Evolutionary conservation across 148 eudicot species (phyloP).

Genomic region (Camellia lanceoleosa): DNA sequence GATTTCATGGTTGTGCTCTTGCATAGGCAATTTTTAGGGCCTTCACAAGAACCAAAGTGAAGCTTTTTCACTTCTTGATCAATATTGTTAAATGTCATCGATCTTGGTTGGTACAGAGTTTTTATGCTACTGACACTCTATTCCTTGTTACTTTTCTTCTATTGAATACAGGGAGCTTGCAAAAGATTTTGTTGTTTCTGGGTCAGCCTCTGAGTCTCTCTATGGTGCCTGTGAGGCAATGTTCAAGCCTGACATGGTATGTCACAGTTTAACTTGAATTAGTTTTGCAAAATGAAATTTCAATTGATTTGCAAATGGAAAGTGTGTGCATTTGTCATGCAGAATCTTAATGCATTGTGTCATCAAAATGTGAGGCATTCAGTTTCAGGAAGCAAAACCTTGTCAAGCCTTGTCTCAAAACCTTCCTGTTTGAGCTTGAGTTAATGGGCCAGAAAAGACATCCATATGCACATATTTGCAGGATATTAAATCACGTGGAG

Average conservation of each 20-base stretch:
- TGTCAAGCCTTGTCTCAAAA: neutral
- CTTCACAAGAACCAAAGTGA: neutral
- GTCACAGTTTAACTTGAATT: slow-evolving; percentile 17
- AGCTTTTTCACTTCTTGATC: neutral
- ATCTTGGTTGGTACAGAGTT: neutral
- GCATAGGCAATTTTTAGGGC: neutral
- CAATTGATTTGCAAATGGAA: neutral
- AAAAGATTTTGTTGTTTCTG: slow-evolving; percentile 96
- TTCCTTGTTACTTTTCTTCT: neutral
- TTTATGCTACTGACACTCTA: neutral
- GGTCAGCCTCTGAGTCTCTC: slow-evolving; percentile 89
- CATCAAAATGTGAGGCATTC: neutral
- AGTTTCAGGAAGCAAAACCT: neutral
- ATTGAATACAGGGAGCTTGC: slow-evolving; percentile 70
- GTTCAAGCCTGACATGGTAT: slow-evolving; percentile 97
- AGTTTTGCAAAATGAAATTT: neutral
- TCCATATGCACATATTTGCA: neutral
- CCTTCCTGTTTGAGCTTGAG: neutral
- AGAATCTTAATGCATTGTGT: neutral
- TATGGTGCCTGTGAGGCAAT: slow-evolving; percentile 99
- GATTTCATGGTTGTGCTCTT: neutral
- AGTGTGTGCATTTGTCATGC: neutral
- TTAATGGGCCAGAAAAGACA: neutral
- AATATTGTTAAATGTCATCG: neutral
- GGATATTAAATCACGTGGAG: neutral